Conservation (phyloP, 2,329 filamentous ascomycete genomes). For the Cladosporium oxysporum region DNA sequence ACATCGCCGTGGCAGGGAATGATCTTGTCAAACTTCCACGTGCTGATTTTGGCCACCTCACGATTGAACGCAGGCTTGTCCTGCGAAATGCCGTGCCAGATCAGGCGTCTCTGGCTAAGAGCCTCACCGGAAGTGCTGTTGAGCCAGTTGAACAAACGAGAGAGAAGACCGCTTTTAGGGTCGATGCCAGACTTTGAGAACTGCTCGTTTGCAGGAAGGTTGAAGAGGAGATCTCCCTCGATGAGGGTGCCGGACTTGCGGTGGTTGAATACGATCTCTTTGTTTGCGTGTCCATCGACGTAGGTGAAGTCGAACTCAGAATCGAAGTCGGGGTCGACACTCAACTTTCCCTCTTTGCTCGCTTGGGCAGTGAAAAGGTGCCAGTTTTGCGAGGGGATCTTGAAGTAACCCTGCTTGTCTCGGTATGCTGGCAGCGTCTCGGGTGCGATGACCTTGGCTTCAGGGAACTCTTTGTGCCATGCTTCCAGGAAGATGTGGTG, state of each 20-base stretch:
- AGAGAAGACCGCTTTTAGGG: constrained; percentile 59
- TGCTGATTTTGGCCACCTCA: constrained; percentile 67
- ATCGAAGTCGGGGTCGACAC: constrained; percentile 77
- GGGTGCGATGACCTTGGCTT: constrained; percentile 77
- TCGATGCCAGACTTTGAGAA: constrained; percentile 59
- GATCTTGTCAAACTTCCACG: constrained; percentile 82
- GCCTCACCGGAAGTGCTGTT: constrained; percentile 63
- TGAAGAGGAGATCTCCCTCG: constrained; percentile 89
- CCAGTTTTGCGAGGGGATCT: constrained; percentile 30
- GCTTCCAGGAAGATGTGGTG: constrained; percentile 91
- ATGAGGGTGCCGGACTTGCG: constrained; percentile 77
- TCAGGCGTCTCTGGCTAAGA: constrained; percentile 75
- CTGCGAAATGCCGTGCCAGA: constrained; percentile 72
- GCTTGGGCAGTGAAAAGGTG: constrained; percentile 57
- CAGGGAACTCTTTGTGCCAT: constrained; percentile 78
- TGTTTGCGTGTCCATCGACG: constrained; percentile 76
- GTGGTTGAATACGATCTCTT: constrained; percentile 86
- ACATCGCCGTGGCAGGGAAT: constrained; percentile 94
- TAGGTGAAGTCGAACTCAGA: constrained; percentile 82
- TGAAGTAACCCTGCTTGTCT: constrained; percentile 42
- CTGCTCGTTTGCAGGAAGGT: constrained; percentile 84
- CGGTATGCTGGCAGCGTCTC: constrained; percentile 85
- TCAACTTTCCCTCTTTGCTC: constrained; percentile 38
- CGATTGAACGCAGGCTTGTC: constrained; percentile 70
- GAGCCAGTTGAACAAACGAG: constrained; percentile 58